These are phyloP conservation scores for Botrytis aclada DNA, from an alignment of 2,329 filamentous ascomycete genomes.

Conservation along the genomic window DNA sequence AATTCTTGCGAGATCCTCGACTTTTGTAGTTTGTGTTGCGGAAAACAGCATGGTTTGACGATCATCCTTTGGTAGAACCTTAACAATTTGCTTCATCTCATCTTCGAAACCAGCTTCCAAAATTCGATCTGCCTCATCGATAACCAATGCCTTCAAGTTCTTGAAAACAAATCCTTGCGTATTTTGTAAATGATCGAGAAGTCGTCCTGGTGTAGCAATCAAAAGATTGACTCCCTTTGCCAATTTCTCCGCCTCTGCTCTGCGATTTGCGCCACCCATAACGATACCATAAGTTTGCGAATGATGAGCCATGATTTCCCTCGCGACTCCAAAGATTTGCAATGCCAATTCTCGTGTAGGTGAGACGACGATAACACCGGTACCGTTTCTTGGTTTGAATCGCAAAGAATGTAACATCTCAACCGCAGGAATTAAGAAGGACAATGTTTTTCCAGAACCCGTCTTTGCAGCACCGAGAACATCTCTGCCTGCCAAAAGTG, in stretches of 20 bases:
- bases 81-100: conserved; percentile 95
- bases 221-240: conserved; percentile 91
- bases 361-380: conserved; percentile 87
- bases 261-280: conserved; percentile 88
- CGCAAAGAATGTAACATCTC: conserved; percentile 87
- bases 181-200: conserved; percentile 92
- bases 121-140: conserved; percentile 96
- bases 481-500: conserved; percentile 83
- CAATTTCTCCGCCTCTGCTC: conserved; percentile 91
- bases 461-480: conserved; percentile 95
- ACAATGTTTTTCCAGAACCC: conserved; percentile 90
- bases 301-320: conserved; percentile 89
- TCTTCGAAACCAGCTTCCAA: conserved; percentile 98
- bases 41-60: conserved; percentile 98
- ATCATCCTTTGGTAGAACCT: conserved; percentile 82
- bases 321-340: conserved; percentile 92
- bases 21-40: conserved; percentile 96
- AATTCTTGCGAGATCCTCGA: conserved; percentile 92
- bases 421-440: conserved; percentile 89
- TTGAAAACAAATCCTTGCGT: conserved; percentile 88
- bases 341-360: conserved; percentile 91
- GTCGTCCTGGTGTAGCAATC: conserved; percentile 87
- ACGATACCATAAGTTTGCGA: conserved; percentile 95
- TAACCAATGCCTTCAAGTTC: conserved; percentile 87
- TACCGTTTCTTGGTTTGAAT: conserved; percentile 93